Percentiles rank a stretch among this genome's conserved stretches.
phyloP scores from a whole-genome alignment of 257 asterid genomes.

The Solanum infundibuliforme region DNA sequence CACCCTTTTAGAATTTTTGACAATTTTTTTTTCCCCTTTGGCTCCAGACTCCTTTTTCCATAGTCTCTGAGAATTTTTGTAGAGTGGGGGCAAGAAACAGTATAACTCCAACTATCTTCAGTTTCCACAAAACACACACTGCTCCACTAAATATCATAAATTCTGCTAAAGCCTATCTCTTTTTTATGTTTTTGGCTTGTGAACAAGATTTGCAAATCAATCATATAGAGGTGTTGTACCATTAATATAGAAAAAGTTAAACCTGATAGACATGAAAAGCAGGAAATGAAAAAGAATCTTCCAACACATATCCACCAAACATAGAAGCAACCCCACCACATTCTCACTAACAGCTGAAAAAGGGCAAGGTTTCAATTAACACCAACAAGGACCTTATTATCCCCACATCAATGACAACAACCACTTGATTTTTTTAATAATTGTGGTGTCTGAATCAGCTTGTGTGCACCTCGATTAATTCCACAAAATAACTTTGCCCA shows the following conservation, averaged over 20 bases:
- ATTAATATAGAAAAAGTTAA: not conserved
- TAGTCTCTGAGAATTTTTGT: not conserved
- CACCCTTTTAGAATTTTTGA: too few relatives aligned
- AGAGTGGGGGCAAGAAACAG: not conserved
- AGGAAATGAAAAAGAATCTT: slow-evolving; percentile 10
- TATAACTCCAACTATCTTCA: not conserved
- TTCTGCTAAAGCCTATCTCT: not conserved
- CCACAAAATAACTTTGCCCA: too few relatives aligned
- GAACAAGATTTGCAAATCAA: not conserved
- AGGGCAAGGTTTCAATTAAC: not conserved
- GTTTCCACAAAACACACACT: not conserved
- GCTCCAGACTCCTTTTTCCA: not conserved
- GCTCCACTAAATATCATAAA: not conserved
- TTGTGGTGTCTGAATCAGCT: not conserved
- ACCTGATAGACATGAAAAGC: not conserved
- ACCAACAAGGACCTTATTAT: not conserved
- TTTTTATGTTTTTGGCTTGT: not conserved
- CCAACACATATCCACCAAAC: slow-evolving; percentile 16
- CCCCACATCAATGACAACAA: not conserved
- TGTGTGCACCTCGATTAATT: not conserved
- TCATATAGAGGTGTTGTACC: not conserved
- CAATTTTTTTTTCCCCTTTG: too few relatives aligned
- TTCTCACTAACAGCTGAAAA: slow-evolving; percentile 4
- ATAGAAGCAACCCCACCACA: slow-evolving; percentile 7
- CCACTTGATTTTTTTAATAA: not conserved